Conservation (phyloP, 2,329 filamentous ascomycete species). For the Curvularia hawaiiensis region DNA sequence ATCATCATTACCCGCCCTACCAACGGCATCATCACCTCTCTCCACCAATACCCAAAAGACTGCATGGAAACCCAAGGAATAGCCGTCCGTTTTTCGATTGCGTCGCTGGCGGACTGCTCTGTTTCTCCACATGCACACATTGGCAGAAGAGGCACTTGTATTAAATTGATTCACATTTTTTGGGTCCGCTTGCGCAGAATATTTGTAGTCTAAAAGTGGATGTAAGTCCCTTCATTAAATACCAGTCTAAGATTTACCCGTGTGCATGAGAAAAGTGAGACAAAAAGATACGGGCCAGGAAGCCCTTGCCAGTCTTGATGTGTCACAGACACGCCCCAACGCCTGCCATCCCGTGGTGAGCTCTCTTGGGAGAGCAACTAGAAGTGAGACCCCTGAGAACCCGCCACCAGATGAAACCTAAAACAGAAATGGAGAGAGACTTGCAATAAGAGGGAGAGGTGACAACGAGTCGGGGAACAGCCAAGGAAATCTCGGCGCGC, state of each 20-base stretch:
- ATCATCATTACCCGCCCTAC: background rate
- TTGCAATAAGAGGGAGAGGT: slow-evolving; percentile 33
- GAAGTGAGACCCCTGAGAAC: slow-evolving; percentile 14
- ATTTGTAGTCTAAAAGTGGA: slow-evolving; percentile 46
- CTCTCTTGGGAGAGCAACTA: slow-evolving; percentile 18
- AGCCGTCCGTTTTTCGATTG: background rate
- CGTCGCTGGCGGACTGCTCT: background rate
- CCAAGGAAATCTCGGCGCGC: slow-evolving; percentile 26
- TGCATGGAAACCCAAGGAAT: background rate
- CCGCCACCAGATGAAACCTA: slow-evolving; percentile 17
- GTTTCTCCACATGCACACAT: background rate
- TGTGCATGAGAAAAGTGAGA: slow-evolving; percentile 33
- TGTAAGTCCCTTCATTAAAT: slow-evolving; percentile 49
- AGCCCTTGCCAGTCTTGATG: slow-evolving; percentile 41
- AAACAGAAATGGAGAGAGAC: slow-evolving; percentile 33
- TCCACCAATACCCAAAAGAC: background rate
- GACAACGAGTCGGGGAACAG: slow-evolving; percentile 27
- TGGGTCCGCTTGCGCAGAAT: slow-evolving; percentile 38
- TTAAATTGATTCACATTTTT: slow-evolving; percentile 32
- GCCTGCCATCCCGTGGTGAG: slow-evolving; percentile 30
- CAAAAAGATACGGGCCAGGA: slow-evolving; percentile 31
- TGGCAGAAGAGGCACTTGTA: background rate
- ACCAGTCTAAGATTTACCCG: slow-evolving; percentile 46
- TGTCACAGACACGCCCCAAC: slow-evolving; percentile 40
- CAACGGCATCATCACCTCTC: background rate